phyloP scores from a whole-genome alignment of 768 basidiomycete genomes.

The Suillus subaureus region DNA sequence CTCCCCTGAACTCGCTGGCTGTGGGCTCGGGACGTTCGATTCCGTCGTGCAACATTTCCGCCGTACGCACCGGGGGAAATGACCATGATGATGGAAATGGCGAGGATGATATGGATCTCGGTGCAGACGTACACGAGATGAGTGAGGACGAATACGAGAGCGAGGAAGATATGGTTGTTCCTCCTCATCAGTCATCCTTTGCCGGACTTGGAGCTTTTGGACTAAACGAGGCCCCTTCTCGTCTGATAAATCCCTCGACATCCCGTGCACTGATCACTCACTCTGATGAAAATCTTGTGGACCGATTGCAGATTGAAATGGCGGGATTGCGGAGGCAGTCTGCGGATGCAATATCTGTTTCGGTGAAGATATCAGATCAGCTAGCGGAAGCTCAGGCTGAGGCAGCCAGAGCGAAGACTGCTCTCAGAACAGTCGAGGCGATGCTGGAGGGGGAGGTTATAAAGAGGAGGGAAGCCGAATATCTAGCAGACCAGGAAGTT shows the following conservation, averaged over 20 bases:
- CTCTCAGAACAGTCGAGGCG: conserved; percentile 55
- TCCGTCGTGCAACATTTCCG: conserved; percentile 28
- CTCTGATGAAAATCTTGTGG: conserved; percentile 48
- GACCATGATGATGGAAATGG: conserved; percentile 40
- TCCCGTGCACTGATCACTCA: conserved; percentile 25
- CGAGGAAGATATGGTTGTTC: conserved; percentile 61
- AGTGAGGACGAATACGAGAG: conserved; percentile 64
- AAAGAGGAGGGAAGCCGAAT: conserved; percentile 61
- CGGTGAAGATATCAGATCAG: conserved; percentile 68
- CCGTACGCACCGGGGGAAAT: conserved; percentile 23
- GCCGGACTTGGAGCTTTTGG: conserved; percentile 40
- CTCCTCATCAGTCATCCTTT: conserved; percentile 45
- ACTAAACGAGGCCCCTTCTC: conserved; percentile 37
- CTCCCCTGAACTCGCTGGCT: conserved; percentile 20
- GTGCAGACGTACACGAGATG: conserved; percentile 40
- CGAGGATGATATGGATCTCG: conserved; percentile 40
- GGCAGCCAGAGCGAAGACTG: conserved; percentile 53
- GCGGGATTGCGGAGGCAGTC: conserved; percentile 64
- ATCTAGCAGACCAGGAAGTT: conserved; percentile 49
- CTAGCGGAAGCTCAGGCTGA: conserved; percentile 68
- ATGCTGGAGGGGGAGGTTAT: conserved; percentile 62
- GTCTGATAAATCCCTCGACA: conserved; percentile 44
- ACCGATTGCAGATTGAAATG: conserved; percentile 69
- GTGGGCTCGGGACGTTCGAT: conserved; percentile 20
- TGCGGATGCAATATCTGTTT: conserved; percentile 66